Base-by-base conservation (phyloP, 2,329 filamentous ascomycete genomes). In the Aureobasidium sp. region DNA sequence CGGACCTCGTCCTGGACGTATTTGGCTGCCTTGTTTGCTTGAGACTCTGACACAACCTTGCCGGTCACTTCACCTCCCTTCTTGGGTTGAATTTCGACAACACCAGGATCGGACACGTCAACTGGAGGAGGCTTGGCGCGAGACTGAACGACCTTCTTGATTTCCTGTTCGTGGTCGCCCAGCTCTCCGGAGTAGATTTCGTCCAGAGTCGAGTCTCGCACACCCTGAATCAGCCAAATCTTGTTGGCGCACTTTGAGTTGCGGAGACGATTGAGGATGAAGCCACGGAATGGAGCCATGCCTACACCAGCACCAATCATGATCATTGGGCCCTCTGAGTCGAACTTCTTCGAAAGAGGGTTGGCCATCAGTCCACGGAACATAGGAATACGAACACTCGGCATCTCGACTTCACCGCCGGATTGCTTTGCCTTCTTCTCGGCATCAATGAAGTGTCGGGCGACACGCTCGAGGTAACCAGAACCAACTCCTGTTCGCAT, bases 301-400 rank as follows among this genome's bases (percentile, higher is more conserved):
- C 94, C 94, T 27, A 99, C 94, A 61, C 94, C 94, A 5, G 94
- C 94, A 36, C 94, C 94, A 68, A 99, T 96, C 52, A 99, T 83
- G 41, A 99, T 86, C 94, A 99, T 99, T 0, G 94, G 94, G 0
- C 94, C 94, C 72, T 99, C 93, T 3, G 89, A 87, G 58, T 91
- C 88, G 71, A 97, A 99, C 71, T 97, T 86, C 71, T 87, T 88
- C 11, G 92, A 94, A 1, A 99, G 83, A 0, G 94, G 94, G 74
- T 99, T 99, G 64, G 91, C 87, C 94, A 99, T 99, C 47, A 99
- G 81, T 0, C 94, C 94, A 71, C 96, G 91, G 83, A 99, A 99
- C 90, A 99, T 97, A 68, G 94, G 94, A 5, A 97, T 80, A 67
- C 90, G 86, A 15, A 97, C 71, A 66, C 91, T 83, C 2, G 84